phyloP scores from a whole-genome alignment of 2,329 filamentous ascomycete genomes.

The Plenodomus tracheiphilus region DNA sequence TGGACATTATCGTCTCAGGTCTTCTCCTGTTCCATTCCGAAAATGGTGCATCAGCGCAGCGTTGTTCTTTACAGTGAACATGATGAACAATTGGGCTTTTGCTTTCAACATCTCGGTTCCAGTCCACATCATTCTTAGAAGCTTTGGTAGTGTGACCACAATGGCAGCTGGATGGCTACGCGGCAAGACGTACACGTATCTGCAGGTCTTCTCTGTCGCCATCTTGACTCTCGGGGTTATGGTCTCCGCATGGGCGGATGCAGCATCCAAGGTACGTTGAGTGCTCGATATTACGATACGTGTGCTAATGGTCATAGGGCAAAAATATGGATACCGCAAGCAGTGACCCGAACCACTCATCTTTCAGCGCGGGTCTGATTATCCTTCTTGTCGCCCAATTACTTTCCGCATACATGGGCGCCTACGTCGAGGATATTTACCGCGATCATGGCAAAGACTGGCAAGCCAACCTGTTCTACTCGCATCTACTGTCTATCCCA shows the following conservation, averaged over 20 bases:
- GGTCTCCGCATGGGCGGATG: constrained; percentile 86
- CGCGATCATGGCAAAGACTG: constrained; percentile 83
- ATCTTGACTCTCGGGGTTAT: constrained; percentile 86
- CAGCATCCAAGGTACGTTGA: constrained; percentile 71
- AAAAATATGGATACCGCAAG: constrained; percentile 49
- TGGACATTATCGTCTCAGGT: constrained; percentile 72
- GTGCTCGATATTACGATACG: constrained; percentile 1
- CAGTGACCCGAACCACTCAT: constrained; percentile 44
- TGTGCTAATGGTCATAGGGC: constrained; percentile 40
- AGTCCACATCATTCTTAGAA: constrained; percentile 93
- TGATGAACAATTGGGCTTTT: constrained; percentile 97
- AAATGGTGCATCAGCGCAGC: constrained; percentile 88
- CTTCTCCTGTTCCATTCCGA: constrained; percentile 77
- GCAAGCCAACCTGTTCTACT: constrained; percentile 97
- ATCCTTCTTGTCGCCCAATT: constrained; percentile 88
- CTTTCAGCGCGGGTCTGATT: constrained; percentile 70
- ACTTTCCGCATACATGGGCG: constrained; percentile 89
- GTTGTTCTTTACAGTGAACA: constrained; percentile 90
- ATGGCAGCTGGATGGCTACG: constrained; percentile 87
- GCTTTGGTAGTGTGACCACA: constrained; percentile 93
- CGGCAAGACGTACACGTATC: constrained; percentile 79
- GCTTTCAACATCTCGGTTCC: constrained; percentile 96
- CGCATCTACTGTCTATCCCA: constrained; percentile 73
- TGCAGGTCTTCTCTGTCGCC: constrained; percentile 80
- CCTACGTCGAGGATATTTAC: constrained; percentile 93